A percentile compares a stretch with the other conserved stretches of the same genome.
phyloP scores from a whole-genome alignment of 768 basidiomycete genomes.

The Myochromella boudieri region DNA sequence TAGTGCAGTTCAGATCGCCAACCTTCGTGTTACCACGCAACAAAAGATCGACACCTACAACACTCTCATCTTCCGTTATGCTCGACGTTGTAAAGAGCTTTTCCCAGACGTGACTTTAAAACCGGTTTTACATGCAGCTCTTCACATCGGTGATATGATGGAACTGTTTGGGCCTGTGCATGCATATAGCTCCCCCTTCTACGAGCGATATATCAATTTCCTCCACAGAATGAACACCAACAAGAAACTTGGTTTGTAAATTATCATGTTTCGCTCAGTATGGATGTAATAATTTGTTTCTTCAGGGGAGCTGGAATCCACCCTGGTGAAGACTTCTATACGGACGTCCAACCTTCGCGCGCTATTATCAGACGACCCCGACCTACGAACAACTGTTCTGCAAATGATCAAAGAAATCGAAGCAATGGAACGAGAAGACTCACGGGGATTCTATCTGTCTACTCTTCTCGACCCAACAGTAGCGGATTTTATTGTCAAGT shows the following conservation, averaged over 20 bases:
- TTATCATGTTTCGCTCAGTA: conserved; percentile 3
- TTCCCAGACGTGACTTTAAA: conserved; percentile 22
- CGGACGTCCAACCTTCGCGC: conserved; percentile 11
- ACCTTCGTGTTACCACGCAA: conserved; percentile 11
- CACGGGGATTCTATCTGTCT: conserved; percentile 9
- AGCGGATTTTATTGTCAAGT: background rate
- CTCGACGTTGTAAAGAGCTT: conserved; percentile 14
- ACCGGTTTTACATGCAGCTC: conserved; percentile 30
- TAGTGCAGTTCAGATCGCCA: conserved; percentile 20
- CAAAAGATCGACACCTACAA: conserved; percentile 10
- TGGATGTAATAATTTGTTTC: background rate
- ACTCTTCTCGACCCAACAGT: conserved; percentile 5
- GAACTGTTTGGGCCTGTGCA: conserved; percentile 28
- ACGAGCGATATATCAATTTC: conserved; percentile 20
- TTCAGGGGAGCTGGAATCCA: conserved; percentile 12
- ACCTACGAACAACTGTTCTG: background rate
- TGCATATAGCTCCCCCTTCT: conserved; percentile 15
- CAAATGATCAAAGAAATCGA: conserved; percentile 5
- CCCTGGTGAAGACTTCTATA: conserved; percentile 3
- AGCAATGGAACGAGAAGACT: conserved; percentile 5
- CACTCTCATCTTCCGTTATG: conserved; percentile 16
- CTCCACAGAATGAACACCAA: conserved; percentile 20
- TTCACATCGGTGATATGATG: conserved; percentile 29
- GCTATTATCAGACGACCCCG: conserved; percentile 7
- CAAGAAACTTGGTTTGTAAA: too few species aligned